These are phyloP conservation scores for Vitis amurensis DNA, from an alignment of 164 flowering plant genomes.

Conservation along the genomic window DNA sequence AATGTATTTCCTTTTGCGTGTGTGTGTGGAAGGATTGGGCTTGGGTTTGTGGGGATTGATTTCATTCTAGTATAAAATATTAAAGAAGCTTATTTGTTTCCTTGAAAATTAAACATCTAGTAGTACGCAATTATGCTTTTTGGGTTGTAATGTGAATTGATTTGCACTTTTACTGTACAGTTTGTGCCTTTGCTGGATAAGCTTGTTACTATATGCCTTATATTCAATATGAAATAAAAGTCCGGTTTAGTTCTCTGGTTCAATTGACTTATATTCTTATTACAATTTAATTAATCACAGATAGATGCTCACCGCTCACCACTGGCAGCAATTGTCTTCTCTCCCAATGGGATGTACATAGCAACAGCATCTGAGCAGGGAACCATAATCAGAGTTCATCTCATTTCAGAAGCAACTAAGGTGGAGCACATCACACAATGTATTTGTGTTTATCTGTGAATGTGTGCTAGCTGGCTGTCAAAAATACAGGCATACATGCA, in stretches of 20 bases:
- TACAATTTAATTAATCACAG: conserved; percentile 32
- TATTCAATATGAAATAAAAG: not conserved
- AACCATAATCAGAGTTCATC: conserved; percentile 85
- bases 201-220: not conserved
- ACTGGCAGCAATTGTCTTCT: conserved; percentile 72
- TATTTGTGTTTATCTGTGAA: not conserved
- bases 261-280: not conserved
- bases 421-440: conserved; percentile 27
- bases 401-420: conserved; percentile 81
- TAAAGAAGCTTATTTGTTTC: too few species aligned
- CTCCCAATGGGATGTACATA: conserved; percentile 79
- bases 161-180: not conserved
- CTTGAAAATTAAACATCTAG: too few species aligned
- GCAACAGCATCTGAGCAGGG: conserved; percentile 99
- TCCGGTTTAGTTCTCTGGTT: not conserved
- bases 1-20: too few species aligned
- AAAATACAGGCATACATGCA: not conserved
- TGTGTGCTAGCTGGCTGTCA: not conserved
- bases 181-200: not conserved
- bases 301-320: conserved; percentile 91
- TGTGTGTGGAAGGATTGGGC: too few species aligned
- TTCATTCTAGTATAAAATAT: too few species aligned
- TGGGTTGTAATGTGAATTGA: too few species aligned
- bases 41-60: too few species aligned
- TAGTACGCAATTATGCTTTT: too few species aligned